Conservation (phyloP, 352 stramenopile genomes). For the Blastocystis sp. region DNA sequence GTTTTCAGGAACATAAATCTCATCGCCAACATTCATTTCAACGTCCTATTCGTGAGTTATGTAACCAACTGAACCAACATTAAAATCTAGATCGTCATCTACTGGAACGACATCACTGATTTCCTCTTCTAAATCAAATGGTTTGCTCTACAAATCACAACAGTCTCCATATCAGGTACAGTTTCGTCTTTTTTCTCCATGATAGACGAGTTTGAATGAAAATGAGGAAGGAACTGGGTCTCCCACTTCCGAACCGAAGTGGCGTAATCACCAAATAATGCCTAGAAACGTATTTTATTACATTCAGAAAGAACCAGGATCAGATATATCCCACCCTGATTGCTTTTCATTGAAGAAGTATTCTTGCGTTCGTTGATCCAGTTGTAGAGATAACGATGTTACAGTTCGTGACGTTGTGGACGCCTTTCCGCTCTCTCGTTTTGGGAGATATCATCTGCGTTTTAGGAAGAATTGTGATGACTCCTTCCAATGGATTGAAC, state of each 20-base stretch:
- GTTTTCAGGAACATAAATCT: conserved; percentile 50
- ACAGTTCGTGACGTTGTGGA: conserved; percentile 52
- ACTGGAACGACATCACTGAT: conserved; percentile 23
- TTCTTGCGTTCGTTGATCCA: not conserved
- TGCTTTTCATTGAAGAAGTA: conserved; percentile 57
- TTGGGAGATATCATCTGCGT: conserved; percentile 54
- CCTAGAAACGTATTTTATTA: conserved; percentile 57
- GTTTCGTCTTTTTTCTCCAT: not conserved
- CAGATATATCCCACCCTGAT: not conserved
- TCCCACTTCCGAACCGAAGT: too few relatives aligned
- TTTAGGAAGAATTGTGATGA: not conserved
- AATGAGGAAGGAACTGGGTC: too few relatives aligned
- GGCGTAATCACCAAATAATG: not conserved
- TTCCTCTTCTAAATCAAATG: conserved; percentile 6
- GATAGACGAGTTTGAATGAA: too few relatives aligned
- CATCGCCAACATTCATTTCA: not conserved
- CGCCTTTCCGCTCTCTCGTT: conserved; percentile 29
- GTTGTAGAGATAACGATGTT: conserved; percentile 20
- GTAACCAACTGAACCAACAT: not conserved
- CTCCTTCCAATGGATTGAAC: conserved; percentile 33
- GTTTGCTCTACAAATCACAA: not conserved
- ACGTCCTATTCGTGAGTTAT: not conserved
- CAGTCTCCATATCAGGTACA: not conserved
- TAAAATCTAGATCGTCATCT: conserved; percentile 3
- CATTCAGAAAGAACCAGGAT: conserved; percentile 58